Percentiles rank a stretch among this genome's conserved stretches.
Evolutionary conservation across 2,329 filamentous ascomycete species (phyloP).

Genomic region (Cordyceps farinosa): DNA sequence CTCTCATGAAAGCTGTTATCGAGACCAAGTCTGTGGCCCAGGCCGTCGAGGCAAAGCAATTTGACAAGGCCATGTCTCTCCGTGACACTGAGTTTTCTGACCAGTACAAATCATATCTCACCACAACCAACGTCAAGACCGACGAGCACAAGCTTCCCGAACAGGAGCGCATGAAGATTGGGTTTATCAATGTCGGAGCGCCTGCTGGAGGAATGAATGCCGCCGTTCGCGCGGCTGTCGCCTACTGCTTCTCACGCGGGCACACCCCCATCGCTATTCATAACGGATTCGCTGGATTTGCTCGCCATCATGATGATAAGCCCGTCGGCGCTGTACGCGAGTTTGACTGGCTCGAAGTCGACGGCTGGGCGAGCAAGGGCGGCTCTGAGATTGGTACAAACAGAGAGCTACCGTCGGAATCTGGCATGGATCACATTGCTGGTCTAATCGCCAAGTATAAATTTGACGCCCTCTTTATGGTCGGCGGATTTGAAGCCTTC

Average conservation of each 20-base stretch:
- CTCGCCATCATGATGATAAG: constrained; percentile 81
- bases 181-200: constrained; percentile 94
- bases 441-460: constrained; percentile 80
- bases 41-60: constrained; percentile 81
- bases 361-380: constrained; percentile 92
- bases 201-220: constrained; percentile 98
- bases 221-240: constrained; percentile 86
- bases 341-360: constrained; percentile 90
- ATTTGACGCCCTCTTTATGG: constrained; percentile 86
- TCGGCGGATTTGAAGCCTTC: constrained; percentile 96
- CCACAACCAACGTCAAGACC: constrained; percentile 80
- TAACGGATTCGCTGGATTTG: constrained; percentile 93
- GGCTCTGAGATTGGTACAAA: constrained; percentile 98
- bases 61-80: constrained; percentile 79
- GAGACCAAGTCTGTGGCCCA: constrained; percentile 80
- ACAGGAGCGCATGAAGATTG: constrained; percentile 83
- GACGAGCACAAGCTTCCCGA: constrained; percentile 63
- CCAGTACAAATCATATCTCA: constrained; percentile 85
- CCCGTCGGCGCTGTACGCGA: constrained; percentile 79
- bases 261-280: constrained; percentile 91
- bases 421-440: constrained; percentile 77
- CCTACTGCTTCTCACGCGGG: constrained; percentile 87
- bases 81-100: constrained; percentile 93
- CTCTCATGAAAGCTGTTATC: constrained; percentile 81
- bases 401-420: constrained; percentile 82